phyloP scores from a whole-genome alignment of 75 land plant species.

The Gnetum montanum region DNA sequence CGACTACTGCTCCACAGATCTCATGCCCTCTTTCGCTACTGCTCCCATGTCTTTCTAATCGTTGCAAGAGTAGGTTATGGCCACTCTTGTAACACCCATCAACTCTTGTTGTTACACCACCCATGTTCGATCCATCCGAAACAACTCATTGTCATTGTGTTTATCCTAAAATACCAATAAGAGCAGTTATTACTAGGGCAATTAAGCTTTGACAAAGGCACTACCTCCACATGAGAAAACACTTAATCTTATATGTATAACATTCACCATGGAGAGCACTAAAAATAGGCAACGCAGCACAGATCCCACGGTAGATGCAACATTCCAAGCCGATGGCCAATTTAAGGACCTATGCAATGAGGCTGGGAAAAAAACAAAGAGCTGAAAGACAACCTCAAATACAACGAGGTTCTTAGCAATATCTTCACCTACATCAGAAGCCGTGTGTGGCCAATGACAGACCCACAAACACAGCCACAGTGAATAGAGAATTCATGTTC shows the following conservation, averaged over 20 bases:
- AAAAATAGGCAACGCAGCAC: slow-evolving; percentile 74
- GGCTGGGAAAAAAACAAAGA: slow-evolving; percentile 88
- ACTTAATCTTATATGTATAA: slow-evolving; percentile 78
- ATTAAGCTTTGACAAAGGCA: slow-evolving; percentile 48
- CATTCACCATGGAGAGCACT: slow-evolving; percentile 69
- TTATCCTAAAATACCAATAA: too few species aligned
- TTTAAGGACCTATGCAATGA: slow-evolving; percentile 91
- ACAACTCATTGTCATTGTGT: too few species aligned
- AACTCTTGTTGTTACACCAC: too few species aligned
- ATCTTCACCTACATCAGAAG: slow-evolving; percentile 43
- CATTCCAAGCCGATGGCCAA: slow-evolving; percentile 82
- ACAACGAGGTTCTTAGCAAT: slow-evolving; percentile 44
- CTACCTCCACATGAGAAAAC: slow-evolving; percentile 50
- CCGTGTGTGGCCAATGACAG: slow-evolving; percentile 53
- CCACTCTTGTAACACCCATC: too few species aligned
- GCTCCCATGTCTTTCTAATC: too few species aligned
- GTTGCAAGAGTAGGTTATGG: too few species aligned
- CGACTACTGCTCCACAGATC: too few species aligned
- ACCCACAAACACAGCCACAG: slow-evolving; percentile 93
- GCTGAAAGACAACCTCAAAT: slow-evolving; percentile 89
- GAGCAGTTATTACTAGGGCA: slow-evolving; percentile 58
- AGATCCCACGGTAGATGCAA: slow-evolving; percentile 69
- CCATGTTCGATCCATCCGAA: too few species aligned
- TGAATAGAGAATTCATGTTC: slow-evolving; percentile 87
- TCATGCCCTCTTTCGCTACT: too few species aligned